Evolutionary conservation across 345 rosid species (phyloP), one percentile per base, ranked within the genome.

Genomic region (Eucalyptus dawsonii): DNA sequence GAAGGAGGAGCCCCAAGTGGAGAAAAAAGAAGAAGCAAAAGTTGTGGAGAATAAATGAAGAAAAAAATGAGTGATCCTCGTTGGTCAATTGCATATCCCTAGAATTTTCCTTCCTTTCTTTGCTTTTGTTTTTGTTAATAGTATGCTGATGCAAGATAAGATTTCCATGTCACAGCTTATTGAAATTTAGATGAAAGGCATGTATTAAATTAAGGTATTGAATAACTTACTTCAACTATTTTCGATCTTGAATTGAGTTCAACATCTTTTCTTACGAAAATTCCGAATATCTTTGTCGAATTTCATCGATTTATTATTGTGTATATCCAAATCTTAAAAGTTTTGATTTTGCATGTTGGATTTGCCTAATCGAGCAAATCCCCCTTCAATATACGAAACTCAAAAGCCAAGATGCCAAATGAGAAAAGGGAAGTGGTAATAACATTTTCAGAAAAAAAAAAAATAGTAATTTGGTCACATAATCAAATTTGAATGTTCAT

Each of bases 1-100:
- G 88, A 87, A 87, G 88, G 86, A 87, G 22, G 86, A 53, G 50
- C 25, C 42, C 15, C 45, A 87, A 31, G 87, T 54, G 45, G 87
- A 87, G 89, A 87, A 87, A 42, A 87, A 87, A 34, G 88, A 31
- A n/a, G 90, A 87, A 13, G n/a, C 40, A 62, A 60, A 83, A 83
- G 89, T 17, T 80, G 89, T 27, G 88, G 67, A 89, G 34, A 87
- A 89, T 16, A 62, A 89, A 47, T 24, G 88, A 65, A 51, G 45
- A 11, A 12, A 24, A 11, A 14, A 14, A 8, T 21, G 67, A 42
- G 54, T 21, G 17, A 76, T 51, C 69, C n/a, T 60, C 88, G 1
- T 37, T 40, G 15, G 62, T 50, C 15, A 29, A 34, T 40, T 21
- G 47, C 83, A 37, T 19, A 87, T 50, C 60, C 5, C 87, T 13